Base-by-base conservation (phyloP, 208 protist species). In the Acanthamoeba rhysodes region DNA sequence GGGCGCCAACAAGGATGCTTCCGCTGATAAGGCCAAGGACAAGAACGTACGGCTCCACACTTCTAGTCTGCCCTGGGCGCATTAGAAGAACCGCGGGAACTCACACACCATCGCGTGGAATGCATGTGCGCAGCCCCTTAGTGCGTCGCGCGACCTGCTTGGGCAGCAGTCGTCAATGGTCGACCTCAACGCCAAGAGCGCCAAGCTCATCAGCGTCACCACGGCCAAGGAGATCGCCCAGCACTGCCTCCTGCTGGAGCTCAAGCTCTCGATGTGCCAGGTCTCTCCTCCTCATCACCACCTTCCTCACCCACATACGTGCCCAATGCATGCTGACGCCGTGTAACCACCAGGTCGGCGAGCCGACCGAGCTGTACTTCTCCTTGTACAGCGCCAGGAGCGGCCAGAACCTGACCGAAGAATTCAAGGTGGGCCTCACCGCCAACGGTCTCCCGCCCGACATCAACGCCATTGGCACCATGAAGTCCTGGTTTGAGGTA, bases 401-500 rank as follows among this genome's bases (percentile, higher is more conserved):
- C 22, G 74, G 74, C 22, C 55, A 95, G 55, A 64, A 53, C n/a
- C n/a, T 95, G 41, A 95, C 91, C 22, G 91, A 95, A 29, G 91
- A 95, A 32, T 95, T 95, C 62, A 95, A 87, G 62, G 91, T 95
- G 48, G 68, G 68, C 62, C 91, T 95, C 91, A 95, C 91, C 4
- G 91, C 91, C 34, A 57, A 95, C n/a, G 91, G 91, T 41, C 91
- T 95, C 4, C 91, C 91, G 41, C 91, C 91, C 24, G 91, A 95
- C 55, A 95, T 95, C 50, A 95, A 95, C 50, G 91, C 91, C 27
- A 95, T 95, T 34, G 91, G 91, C 76, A 95, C 91, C 48, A 95
- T 95, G n/a, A 95, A 95, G 74, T 66, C 91, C n/a, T 88, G 50
- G 55, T 95, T 95, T 27, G 91, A 95, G 91, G 90, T 94, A 64